Base-by-base conservation (phyloP, 1,284 basidiomycete species). In the Ceratobasidium sp. region DNA sequence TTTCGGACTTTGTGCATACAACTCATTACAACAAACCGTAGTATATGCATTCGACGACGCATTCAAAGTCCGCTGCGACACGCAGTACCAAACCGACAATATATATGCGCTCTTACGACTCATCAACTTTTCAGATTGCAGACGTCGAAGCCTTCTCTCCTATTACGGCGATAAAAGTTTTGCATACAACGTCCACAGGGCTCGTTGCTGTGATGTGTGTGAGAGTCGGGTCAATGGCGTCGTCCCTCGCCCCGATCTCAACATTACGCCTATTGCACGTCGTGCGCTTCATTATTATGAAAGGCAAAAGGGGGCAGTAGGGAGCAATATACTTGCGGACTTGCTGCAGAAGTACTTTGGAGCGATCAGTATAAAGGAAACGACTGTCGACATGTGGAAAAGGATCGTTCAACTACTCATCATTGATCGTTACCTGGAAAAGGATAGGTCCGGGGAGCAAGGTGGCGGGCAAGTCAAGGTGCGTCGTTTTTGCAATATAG, bases 41-140 rank as follows among this genome's bases (percentile, higher is more conserved):
- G 73, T 75, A 43, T 75, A 75, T 57, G 43, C 73, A 13, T 75
- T 75, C 22, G 73, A 25, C 13, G 73, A 75, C 19, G 73, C 73
- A 17, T 75, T 75, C 40, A 52, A 43, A 32, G 73, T 75, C 17
- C 25, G 49, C 3, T 62, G 57, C 5, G 22, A 40, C n/a, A 75
- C 73, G 8, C 34, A 29, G 19, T 66, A 54, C 52, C 46, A 66
- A 25, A 57, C 51, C 15, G 40, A 75, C 19, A 62, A 54, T 13
- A 5, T 75, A 5, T 37, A 56, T n/a, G 49, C 73, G n/a, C 52
- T 75, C 0, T 19, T 75, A 19, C 57, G 49, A 6, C 51, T 75
- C 37, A 57, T 75, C 51, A 62, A 54, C n/a, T 56, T 62, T 37
- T 32, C 61, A 7, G 32, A 75, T 11, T 75, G 73, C 25, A 62